A percentile compares a stretch with the other conserved stretches of the same genome.
phyloP scores from a whole-genome alignment of 163 green algal genomes.

The Chlorella variabilis region DNA sequence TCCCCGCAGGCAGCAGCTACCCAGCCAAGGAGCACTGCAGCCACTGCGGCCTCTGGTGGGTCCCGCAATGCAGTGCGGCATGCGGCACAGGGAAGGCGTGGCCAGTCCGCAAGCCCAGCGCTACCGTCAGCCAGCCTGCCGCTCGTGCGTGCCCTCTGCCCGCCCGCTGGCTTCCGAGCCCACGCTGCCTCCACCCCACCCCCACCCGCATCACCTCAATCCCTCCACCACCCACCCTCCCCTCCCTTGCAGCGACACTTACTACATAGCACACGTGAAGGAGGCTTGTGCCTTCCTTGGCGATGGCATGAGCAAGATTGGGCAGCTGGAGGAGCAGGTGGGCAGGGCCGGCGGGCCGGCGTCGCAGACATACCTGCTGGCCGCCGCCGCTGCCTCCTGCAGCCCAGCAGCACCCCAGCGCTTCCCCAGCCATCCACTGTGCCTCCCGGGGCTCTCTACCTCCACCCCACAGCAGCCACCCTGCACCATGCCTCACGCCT shows the following conservation, averaged over 20 bases:
- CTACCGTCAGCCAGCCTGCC: too few species aligned
- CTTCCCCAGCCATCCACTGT: too few species aligned
- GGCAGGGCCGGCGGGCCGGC: background rate
- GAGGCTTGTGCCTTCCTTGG: slow-evolving; percentile 96
- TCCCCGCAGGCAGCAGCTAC: slow-evolving; percentile 83
- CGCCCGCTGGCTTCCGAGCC: too few species aligned
- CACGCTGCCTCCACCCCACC: background rate
- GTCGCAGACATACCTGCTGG: too few species aligned
- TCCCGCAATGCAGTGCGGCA: background rate
- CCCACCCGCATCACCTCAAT: background rate
- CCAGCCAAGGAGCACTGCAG: slow-evolving; percentile 92
- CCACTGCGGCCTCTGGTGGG: slow-evolving; percentile 89
- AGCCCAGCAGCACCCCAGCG: too few species aligned
- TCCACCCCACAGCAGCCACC: too few species aligned
- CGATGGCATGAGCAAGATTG: slow-evolving; percentile 86
- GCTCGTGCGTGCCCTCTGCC: too few species aligned
- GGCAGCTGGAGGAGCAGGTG: slow-evolving; percentile 82
- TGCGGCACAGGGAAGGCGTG: too few species aligned
- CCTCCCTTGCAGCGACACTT: slow-evolving; percentile 86
- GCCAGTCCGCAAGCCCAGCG: too few species aligned
- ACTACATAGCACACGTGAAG: slow-evolving; percentile 96
- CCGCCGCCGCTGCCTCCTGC: too few species aligned
- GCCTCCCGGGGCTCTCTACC: too few species aligned
- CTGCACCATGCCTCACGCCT: too few species aligned
- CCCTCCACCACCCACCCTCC: background rate